phyloP scores from a whole-genome alignment of 176 grass and related monocot species.

The Paspalum vaginatum region DNA sequence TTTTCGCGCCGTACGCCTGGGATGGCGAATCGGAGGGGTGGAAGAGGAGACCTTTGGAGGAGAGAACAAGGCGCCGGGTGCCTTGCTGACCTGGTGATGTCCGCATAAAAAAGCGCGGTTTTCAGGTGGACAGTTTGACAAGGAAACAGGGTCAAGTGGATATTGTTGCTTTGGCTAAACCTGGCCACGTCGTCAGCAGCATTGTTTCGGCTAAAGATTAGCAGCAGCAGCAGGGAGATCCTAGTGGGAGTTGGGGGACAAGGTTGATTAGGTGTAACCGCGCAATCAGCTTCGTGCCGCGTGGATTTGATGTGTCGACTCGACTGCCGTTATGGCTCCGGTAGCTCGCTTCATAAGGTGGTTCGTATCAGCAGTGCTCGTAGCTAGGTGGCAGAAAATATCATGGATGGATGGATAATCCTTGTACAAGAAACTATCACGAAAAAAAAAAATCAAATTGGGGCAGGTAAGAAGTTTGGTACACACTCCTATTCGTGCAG shows the following conservation, averaged over 20 bases:
- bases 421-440: too few relatives aligned
- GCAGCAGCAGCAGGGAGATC: background rate
- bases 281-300: background rate
- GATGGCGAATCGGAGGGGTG: background rate
- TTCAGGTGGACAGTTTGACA: background rate
- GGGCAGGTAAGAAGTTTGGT: background rate
- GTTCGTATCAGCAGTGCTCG: slow-evolving; percentile 10
- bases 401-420: background rate
- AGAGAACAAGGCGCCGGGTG: background rate
- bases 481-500: background rate
- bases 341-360: background rate
- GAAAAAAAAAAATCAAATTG: too few relatives aligned
- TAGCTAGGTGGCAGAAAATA: background rate
- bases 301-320: background rate
- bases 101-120: slow-evolving; percentile 25
- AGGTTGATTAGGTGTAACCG: background rate
- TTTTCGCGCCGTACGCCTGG: background rate
- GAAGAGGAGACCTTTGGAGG: background rate
- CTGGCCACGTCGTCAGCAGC: background rate
- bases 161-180: slow-evolving; percentile 25
- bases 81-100: slow-evolving; percentile 24
- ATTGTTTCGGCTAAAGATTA: background rate
- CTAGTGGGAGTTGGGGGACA: slow-evolving; percentile 12
- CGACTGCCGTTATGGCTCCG: background rate
- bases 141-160: slow-evolving; percentile 17